A percentile compares a stretch with the other conserved stretches of the same genome.
These are phyloP conservation scores for Phytophthora megakarya DNA, from an alignment of 352 stramenopile genomes.

Conservation along the genomic window DNA sequence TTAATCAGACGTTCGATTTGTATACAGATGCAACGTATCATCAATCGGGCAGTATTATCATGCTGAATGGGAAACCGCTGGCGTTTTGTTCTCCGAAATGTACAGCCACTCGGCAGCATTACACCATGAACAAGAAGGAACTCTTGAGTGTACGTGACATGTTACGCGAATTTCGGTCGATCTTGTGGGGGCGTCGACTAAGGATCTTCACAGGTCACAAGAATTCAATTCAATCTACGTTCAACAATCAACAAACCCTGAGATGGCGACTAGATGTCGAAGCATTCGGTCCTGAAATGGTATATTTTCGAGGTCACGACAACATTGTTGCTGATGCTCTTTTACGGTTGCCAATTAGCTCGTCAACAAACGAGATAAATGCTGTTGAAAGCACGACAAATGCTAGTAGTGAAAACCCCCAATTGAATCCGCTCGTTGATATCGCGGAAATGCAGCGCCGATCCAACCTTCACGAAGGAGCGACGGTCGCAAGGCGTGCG, in stretches of 20 bases:
- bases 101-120: background rate
- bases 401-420: no score
- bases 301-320: background rate
- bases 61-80: background rate
- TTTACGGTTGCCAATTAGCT: background rate
- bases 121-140: conserved; percentile 13
- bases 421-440: conserved; percentile 6
- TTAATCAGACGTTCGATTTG: background rate
- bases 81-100: conserved; percentile 1
- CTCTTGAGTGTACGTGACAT: conserved; percentile 9
- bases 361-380: no score
- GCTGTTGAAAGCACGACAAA: no score
- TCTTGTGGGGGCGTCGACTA: background rate
- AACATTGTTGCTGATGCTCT: conserved; percentile 13
- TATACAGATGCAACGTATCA: conserved; percentile 4
- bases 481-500: background rate
- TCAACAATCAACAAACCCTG: background rate
- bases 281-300: conserved; percentile 1
- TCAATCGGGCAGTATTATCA: conserved; percentile 1
- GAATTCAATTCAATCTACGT: background rate
- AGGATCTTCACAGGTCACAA: conserved; percentile 9
- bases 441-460: conserved; percentile 13
- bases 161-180: conserved; percentile 8
- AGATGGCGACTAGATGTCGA: conserved; percentile 14
- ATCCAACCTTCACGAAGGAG: conserved; percentile 6